These are phyloP conservation scores for Durusdinium trenchii DNA, from an alignment of 73 alveolate genomes.

Conservation along the genomic window DNA sequence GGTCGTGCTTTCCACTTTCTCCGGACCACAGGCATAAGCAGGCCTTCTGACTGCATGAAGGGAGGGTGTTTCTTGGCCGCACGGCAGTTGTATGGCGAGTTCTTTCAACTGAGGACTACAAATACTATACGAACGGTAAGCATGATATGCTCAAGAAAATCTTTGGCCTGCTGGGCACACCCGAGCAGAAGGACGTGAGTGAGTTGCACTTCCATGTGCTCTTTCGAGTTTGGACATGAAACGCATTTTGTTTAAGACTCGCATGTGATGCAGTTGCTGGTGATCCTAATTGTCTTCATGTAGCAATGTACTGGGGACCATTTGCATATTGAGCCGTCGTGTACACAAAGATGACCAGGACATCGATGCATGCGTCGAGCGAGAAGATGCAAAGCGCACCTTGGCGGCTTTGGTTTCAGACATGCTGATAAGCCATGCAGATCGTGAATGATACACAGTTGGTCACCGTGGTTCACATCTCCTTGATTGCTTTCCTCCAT, in stretches of 20 bases:
- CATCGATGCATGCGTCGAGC: slow-evolving; percentile 89
- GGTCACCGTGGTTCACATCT: too few relatives aligned
- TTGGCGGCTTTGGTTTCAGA: too few relatives aligned
- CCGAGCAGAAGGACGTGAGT: slow-evolving; percentile 83
- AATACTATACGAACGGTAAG: slow-evolving; percentile 85
- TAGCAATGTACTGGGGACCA: too few relatives aligned
- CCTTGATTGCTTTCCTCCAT: too few relatives aligned
- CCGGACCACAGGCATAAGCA: slow-evolving; percentile 97
- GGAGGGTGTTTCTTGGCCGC: background rate
- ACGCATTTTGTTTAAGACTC: too few relatives aligned
- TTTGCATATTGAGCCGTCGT: too few relatives aligned
- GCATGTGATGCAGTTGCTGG: background rate
- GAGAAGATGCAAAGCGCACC: slow-evolving; percentile 94
- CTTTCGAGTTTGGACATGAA: too few relatives aligned
- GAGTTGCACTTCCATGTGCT: too few relatives aligned
- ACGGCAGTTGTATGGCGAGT: background rate
- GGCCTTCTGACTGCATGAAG: background rate
- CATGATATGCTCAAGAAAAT: slow-evolving; percentile 84
- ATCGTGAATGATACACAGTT: too few relatives aligned
- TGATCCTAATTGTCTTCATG: too few relatives aligned
- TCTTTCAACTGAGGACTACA: slow-evolving; percentile 44
- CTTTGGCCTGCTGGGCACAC: slow-evolving; percentile 84
- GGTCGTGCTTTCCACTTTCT: slow-evolving; percentile 99
- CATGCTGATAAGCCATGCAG: too few relatives aligned
- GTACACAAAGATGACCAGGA: background rate